These are phyloP conservation scores for Neoscytalidium dimidiatum DNA, from an alignment of 2,329 filamentous ascomycete genomes.

Conservation along the genomic window DNA sequence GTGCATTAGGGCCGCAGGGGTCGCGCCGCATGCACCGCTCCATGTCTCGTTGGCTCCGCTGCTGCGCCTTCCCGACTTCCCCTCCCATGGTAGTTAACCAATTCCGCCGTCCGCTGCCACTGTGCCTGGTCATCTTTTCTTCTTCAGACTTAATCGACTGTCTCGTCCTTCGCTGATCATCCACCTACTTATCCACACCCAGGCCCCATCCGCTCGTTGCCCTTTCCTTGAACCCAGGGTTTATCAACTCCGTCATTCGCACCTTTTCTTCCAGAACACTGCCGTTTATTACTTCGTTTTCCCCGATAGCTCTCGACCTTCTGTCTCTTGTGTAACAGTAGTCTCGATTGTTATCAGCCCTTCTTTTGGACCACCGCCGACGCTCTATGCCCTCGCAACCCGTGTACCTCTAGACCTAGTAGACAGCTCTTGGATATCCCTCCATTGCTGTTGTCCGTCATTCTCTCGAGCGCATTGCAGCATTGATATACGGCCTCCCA, in stretches of 20 bases:
- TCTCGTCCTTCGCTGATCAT: slow-evolving; percentile 42
- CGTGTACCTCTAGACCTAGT: slow-evolving; percentile 30
- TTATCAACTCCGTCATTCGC: slow-evolving; percentile 46
- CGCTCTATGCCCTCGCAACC: slow-evolving; percentile 3
- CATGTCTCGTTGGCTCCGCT: slow-evolving; percentile 37
- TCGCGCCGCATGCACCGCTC: slow-evolving; percentile 31
- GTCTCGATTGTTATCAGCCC: slow-evolving; percentile 37
- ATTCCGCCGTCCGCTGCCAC: slow-evolving; percentile 38
- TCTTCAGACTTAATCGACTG: slow-evolving; percentile 40
- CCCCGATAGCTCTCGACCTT: slow-evolving; percentile 37
- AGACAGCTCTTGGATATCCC: slow-evolving; percentile 40
- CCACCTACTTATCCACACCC: slow-evolving; percentile 41
- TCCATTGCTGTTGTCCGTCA: slow-evolving; percentile 41
- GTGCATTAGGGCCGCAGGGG: slow-evolving; percentile 29
- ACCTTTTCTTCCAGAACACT: slow-evolving; percentile 34
- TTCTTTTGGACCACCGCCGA: slow-evolving; percentile 33
- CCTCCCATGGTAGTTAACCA: slow-evolving; percentile 28
- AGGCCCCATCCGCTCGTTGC: slow-evolving; percentile 37
- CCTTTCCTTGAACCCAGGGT: slow-evolving; percentile 40
- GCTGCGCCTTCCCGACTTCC: slow-evolving; percentile 36
- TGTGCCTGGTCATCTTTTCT: slow-evolving; percentile 46
- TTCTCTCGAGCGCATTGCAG: slow-evolving; percentile 32
- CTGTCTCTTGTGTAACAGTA: slow-evolving; percentile 31
- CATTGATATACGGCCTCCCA: slow-evolving; percentile 8
- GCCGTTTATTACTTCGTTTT: slow-evolving; percentile 33